These are phyloP conservation scores for Fusarium protoensiforme DNA, from an alignment of 2,329 filamentous ascomycete species.

Conservation along the genomic window DNA sequence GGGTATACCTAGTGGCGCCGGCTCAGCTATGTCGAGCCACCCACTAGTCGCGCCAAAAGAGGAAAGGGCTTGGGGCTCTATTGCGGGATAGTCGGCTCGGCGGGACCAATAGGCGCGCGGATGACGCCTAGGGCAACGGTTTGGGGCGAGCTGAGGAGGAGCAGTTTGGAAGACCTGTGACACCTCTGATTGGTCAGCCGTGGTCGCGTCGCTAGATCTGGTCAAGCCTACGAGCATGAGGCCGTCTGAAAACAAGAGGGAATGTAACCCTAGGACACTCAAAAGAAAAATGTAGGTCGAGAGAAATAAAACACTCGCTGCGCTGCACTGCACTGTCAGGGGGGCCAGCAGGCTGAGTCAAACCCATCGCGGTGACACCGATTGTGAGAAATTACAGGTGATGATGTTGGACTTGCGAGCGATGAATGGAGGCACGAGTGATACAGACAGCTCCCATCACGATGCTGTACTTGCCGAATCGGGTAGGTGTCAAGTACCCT, in stretches of 20 bases:
- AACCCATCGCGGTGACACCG: slow-evolving; percentile 27
- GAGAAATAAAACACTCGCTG: not conserved
- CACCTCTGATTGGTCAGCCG: slow-evolving; percentile 12
- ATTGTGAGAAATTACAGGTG: slow-evolving; percentile 12
- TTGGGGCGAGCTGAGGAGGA: slow-evolving; percentile 42
- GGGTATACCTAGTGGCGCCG: slow-evolving; percentile 30
- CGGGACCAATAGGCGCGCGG: slow-evolving; percentile 44
- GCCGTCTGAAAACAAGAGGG: slow-evolving; percentile 34
- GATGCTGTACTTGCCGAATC: not conserved
- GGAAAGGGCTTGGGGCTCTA: slow-evolving; percentile 34
- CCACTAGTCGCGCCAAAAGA: slow-evolving; percentile 39
- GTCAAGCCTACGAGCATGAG: slow-evolving; percentile 33
- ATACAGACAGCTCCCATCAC: not conserved
- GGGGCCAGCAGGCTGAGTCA: slow-evolving; percentile 28
- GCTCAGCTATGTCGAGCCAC: slow-evolving; percentile 42
- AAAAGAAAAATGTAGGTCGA: slow-evolving; percentile 3
- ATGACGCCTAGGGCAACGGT: slow-evolving; percentile 34
- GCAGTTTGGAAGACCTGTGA: slow-evolving; percentile 6
- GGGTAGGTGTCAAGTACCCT: not conserved
- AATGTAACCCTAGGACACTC: slow-evolving; percentile 28
- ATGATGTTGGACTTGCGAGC: not conserved
- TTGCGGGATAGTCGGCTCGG: slow-evolving; percentile 32
- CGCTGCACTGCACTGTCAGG: not conserved
- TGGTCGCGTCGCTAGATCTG: slow-evolving; percentile 26
- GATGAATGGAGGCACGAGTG: not conserved